Evolutionary conservation across 2,329 filamentous ascomycete species (phyloP), one percentile per base, ranked within the genome.

Genomic region (Apiospora rasikravindrae): DNA sequence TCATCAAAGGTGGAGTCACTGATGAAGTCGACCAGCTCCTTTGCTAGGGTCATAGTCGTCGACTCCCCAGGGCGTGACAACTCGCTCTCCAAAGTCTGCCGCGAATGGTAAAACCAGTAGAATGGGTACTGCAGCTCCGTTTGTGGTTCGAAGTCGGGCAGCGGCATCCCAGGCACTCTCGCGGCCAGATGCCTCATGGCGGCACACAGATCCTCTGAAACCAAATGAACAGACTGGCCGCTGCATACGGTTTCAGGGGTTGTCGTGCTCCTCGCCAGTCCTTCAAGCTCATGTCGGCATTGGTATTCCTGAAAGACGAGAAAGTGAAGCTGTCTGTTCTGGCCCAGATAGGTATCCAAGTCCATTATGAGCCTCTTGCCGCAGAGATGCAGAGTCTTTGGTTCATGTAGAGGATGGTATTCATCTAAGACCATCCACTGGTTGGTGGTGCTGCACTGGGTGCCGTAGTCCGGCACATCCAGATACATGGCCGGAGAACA

Each of bases 351-450:
- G 0, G 57, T 64, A 14, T 40, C 57, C 4, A 64, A 13, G 4
- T 64, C 57, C 8, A 10, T 5, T 8, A 64, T 64, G 22, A n/a
- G 57, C 22, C 57, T 37, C 22, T 24, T 64, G 10, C 57, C 57
- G 6, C 57, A 64, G 7, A 64, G 33, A 22, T 64, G 57, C 5
- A 64, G 57, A 10, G 57, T 64, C 11, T 40, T 64, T 22, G 33
- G 33, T 10, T 64, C 57, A 8, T 64, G 57, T 8, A 40, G 33
- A 4, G 57, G 57, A 10, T 40, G 57, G 10, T 64, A 64, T 37
- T 64, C 57, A 22, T 64, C 57, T 2, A 64, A 33, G 16, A 64
- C 57, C 57, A 64, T 64, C 57, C 57, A 64, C 10, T 64, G 57
- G 33, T 64, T 64, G 10, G 33, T 14, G 33, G 57, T 64, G 33